Conservation (phyloP, 331 rosid species). For the Quercus tomentella region DNA sequence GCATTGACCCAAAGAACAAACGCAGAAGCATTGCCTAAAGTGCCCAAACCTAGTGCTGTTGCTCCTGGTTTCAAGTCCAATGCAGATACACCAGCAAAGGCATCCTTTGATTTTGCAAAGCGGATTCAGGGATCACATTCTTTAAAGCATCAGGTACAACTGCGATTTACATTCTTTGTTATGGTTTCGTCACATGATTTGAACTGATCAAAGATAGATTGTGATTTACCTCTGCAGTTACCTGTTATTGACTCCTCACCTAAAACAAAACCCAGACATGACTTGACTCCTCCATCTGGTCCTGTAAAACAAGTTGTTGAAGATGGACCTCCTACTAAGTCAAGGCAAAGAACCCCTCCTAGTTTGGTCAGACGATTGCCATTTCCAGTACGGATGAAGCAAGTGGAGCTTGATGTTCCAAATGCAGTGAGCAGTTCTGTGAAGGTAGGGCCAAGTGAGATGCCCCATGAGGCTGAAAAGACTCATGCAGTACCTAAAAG, state of each 20-base stretch:
- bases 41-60: constrained; percentile 55
- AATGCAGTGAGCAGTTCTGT: constrained; percentile 32
- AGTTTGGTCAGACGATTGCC: constrained; percentile 49
- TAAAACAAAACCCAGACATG: constrained; percentile 60
- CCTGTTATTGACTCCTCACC: constrained; percentile 54
- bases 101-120: constrained; percentile 55
- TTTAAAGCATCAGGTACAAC: constrained; percentile 69
- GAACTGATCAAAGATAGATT: background rate
- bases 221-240: constrained; percentile 40
- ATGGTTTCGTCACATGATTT: background rate
- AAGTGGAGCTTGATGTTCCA: constrained; percentile 55
- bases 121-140: constrained; percentile 51
- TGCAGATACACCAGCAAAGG: constrained; percentile 57
- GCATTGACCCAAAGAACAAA: constrained; percentile 44
- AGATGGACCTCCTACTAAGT: constrained; percentile 66
- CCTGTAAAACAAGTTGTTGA: constrained; percentile 58
- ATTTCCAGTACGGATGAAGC: constrained; percentile 58
- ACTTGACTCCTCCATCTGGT: constrained; percentile 51
- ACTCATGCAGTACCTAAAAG: constrained; percentile 41
- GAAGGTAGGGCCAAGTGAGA: constrained; percentile 45
- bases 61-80: constrained; percentile 53
- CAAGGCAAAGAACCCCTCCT: constrained; percentile 84
- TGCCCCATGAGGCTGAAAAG: constrained; percentile 40
- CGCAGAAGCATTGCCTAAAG: constrained; percentile 55
- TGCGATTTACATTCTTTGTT: constrained; percentile 5